These are phyloP conservation scores for Nemophila menziesii DNA, from an alignment of 257 asterid species.

Conservation along the genomic window DNA sequence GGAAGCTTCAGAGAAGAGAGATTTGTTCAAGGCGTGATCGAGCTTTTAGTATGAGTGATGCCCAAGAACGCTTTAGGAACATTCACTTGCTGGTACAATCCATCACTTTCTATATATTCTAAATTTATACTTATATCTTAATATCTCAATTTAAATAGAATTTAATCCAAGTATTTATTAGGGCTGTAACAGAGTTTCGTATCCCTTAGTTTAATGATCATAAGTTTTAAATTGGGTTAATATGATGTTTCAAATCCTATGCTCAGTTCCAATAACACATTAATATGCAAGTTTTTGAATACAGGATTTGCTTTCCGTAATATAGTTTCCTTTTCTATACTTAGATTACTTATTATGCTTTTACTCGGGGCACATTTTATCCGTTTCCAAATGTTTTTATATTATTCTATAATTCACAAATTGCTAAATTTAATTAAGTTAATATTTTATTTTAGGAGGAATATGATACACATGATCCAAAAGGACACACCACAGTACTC, in stretches of 20 bases:
- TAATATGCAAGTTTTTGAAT: not conserved
- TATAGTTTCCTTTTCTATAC: not conserved
- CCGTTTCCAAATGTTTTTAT: not conserved
- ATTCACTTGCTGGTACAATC: slow-evolving; percentile 82
- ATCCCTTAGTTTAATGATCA: not conserved
- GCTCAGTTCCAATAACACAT: no score
- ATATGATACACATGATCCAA: slow-evolving; percentile 96
- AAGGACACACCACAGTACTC: slow-evolving; percentile 57
- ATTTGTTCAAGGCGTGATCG: slow-evolving; percentile 80
- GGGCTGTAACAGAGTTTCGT: not conserved
- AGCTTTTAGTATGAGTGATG: slow-evolving; percentile 84
- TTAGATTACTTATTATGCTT: not conserved
- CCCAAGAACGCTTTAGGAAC: slow-evolving; percentile 90
- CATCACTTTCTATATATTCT: no score
- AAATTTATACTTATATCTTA: no score
- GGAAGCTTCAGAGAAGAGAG: slow-evolving; percentile 91
- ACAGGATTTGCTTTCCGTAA: not conserved
- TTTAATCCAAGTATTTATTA: not conserved
- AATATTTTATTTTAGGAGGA: slow-evolving; percentile 55
- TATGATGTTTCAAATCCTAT: no score
- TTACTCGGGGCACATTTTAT: not conserved
- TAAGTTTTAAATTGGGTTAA: not conserved
- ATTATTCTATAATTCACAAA: no score
- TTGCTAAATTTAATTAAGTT: not conserved
- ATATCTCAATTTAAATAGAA: not conserved